Percentiles rank a stretch among this genome's conserved stretches.
phyloP scores from a whole-genome alignment of 805 yeast species.

The Lachancea waltii region DNA sequence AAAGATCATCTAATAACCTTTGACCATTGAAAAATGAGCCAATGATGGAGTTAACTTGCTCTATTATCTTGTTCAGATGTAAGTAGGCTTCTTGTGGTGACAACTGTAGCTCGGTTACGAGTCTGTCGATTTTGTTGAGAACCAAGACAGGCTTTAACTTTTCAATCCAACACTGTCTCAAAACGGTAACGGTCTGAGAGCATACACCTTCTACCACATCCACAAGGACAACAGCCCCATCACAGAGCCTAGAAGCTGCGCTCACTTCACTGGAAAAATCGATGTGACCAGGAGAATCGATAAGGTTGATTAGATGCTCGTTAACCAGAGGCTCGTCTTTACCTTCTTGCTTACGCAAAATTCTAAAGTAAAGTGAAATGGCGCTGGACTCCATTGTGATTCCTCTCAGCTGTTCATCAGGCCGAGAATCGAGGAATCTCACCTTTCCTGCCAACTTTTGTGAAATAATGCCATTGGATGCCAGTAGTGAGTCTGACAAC shows the following conservation, averaged over 20 bases:
- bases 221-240: conserved; percentile 90
- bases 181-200: conserved; percentile 91
- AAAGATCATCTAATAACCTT: conserved; percentile 79
- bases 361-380: conserved; percentile 82
- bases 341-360: conserved; percentile 42
- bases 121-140: conserved; percentile 83
- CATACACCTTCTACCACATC: conserved; percentile 99
- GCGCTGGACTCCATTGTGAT: conserved; percentile 98
- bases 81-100: conserved; percentile 78
- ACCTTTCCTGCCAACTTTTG: conserved; percentile 94
- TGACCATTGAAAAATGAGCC: conserved; percentile 93
- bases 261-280: conserved; percentile 96
- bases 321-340: conserved; percentile 44
- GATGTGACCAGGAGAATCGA: conserved; percentile 99
- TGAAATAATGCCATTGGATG: conserved; percentile 94
- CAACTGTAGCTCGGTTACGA: conserved; percentile 74
- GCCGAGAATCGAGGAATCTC: conserved; percentile 85
- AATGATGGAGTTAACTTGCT: conserved; percentile 90
- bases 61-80: conserved; percentile 72
- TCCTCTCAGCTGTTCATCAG: conserved; percentile 93
- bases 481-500: conserved; percentile 81
- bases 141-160: conserved; percentile 82
- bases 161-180: conserved; percentile 94
- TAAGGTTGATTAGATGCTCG: conserved; percentile 82
- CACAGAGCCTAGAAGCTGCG: conserved; percentile 91